A percentile compares a stretch with the other conserved stretches of the same genome.
phyloP scores from a whole-genome alignment of 331 rosid species.

The Rhamnella rubrinervis region DNA sequence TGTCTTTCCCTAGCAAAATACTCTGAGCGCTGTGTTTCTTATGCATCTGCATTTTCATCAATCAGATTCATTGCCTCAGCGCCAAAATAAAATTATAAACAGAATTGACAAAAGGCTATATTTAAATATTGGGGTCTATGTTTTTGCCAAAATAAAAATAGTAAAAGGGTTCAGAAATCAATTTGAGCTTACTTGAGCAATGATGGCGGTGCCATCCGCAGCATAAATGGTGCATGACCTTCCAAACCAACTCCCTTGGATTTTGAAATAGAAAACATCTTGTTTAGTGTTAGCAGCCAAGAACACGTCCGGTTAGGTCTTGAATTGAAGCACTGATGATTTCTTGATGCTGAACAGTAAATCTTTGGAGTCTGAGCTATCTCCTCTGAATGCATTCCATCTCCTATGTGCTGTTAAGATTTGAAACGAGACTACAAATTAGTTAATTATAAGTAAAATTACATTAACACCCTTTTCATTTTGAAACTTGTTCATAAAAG shows the following conservation, averaged over 20 bases:
- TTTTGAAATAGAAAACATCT: slow-evolving; percentile 52
- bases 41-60: slow-evolving; percentile 51
- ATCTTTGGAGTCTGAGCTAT: slow-evolving; percentile 36
- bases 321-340: slow-evolving; percentile 39
- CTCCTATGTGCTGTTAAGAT: slow-evolving; percentile 33
- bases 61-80: no score
- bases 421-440: neutral
- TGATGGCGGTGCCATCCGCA: slow-evolving; percentile 18
- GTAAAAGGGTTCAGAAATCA: neutral
- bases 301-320: slow-evolving; percentile 59
- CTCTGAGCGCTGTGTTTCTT: slow-evolving; percentile 39
- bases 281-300: slow-evolving; percentile 53
- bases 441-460: no score
- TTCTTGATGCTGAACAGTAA: slow-evolving; percentile 35
- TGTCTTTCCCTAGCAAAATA: slow-evolving; percentile 34
- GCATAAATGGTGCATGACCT: slow-evolving; percentile 41
- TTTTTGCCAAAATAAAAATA: neutral
- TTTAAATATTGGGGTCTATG: neutral
- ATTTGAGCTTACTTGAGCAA: slow-evolving; percentile 33
- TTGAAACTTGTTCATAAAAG: no score
- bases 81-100: neutral
- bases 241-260: slow-evolving; percentile 65
- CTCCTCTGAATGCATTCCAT: slow-evolving; percentile 42
- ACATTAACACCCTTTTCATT: no score
- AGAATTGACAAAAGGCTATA: neutral